Percentiles rank a stretch among this genome's conserved stretches.
phyloP scores from a whole-genome alignment of 768 basidiomycete genomes.

The Strobilomyces echinocephalus region DNA sequence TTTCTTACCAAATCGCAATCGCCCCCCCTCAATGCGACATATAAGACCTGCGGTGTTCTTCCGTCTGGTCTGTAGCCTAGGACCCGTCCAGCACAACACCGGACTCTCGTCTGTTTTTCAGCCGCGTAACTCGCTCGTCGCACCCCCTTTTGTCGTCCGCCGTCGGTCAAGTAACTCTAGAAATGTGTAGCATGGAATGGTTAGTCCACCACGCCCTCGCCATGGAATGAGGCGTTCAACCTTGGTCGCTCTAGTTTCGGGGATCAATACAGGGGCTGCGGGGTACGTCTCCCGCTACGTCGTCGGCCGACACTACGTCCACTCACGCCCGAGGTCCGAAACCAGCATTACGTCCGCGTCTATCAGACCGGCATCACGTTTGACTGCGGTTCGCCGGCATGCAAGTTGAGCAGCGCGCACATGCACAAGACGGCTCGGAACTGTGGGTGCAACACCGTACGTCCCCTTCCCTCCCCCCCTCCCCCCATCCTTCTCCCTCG shows the following conservation, averaged over 20 bases:
- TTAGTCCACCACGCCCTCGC: slow-evolving; percentile 21
- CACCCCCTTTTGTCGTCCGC: not conserved
- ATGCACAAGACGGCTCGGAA: slow-evolving; percentile 53
- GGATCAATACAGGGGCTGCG: slow-evolving; percentile 42
- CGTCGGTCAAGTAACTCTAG: slow-evolving; percentile 4
- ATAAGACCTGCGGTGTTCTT: slow-evolving; percentile 25
- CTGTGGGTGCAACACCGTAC: slow-evolving; percentile 50
- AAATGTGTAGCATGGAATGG: slow-evolving; percentile 61
- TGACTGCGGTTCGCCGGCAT: slow-evolving; percentile 51
- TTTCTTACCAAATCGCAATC: slow-evolving; percentile 28
- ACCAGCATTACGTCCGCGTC: slow-evolving; percentile 57
- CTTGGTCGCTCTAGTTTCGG: slow-evolving; percentile 28
- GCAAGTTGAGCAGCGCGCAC: slow-evolving; percentile 54
- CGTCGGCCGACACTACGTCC: not conserved
- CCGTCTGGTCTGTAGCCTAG: not conserved
- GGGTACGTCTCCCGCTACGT: slow-evolving; percentile 24
- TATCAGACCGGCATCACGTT: slow-evolving; percentile 58
- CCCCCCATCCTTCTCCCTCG: not conserved
- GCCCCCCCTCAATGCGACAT: slow-evolving; percentile 14
- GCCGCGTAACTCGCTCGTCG: not conserved
- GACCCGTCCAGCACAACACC: not conserved
- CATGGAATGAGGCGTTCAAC: slow-evolving; percentile 2
- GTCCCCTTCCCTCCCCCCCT: not conserved
- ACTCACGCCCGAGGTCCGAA: not conserved
- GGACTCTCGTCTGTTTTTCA: not conserved